Evolutionary conservation across 2,329 filamentous ascomycete genomes (phyloP).

Genomic region (Arthrobotrys sinensis): DNA sequence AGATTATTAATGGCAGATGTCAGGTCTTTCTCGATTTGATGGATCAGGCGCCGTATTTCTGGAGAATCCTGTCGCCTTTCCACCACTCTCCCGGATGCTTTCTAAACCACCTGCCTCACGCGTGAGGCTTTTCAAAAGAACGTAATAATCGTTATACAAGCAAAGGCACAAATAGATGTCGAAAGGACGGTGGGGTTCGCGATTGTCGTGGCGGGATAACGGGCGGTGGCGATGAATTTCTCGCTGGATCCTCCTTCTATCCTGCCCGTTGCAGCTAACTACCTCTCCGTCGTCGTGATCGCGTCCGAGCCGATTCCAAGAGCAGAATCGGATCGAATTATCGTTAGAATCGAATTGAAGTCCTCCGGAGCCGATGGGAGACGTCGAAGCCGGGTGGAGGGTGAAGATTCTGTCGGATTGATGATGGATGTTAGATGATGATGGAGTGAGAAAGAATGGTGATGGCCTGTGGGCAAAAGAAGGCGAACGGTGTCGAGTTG

Average conservation of each 20-base stretch:
- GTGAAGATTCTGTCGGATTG: constrained; percentile 31
- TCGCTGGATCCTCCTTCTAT: constrained; percentile 34
- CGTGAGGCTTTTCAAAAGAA: constrained; percentile 11
- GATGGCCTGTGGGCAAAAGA: constrained; percentile 39
- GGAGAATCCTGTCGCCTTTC: constrained; percentile 25
- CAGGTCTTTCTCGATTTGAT: constrained; percentile 13
- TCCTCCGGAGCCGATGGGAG: constrained; percentile 55
- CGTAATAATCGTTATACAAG: constrained; percentile 23
- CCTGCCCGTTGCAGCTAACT: constrained; percentile 11
- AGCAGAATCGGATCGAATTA: constrained; percentile 20
- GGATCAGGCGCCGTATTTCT: constrained; percentile 24
- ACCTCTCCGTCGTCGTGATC: constrained; percentile 31
- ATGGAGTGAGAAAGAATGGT: constrained; percentile 20
- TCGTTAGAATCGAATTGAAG: constrained; percentile 15
- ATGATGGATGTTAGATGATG: constrained; percentile 35
- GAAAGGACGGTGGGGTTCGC: constrained; percentile 53
- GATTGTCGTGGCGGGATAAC: constrained; percentile 22
- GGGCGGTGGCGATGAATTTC: constrained; percentile 41
- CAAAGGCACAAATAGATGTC: constrained; percentile 13
- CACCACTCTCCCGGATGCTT: constrained; percentile 35
- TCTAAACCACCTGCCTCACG: constrained; percentile 29
- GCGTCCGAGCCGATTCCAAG: constrained; percentile 43
- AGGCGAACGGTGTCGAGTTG: constrained; percentile 34
- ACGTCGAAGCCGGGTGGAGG: constrained; percentile 44
- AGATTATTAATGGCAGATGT: constrained; percentile 42